Base-by-base conservation (phyloP, 768 basidiomycete species). In the Vararia minispora region DNA sequence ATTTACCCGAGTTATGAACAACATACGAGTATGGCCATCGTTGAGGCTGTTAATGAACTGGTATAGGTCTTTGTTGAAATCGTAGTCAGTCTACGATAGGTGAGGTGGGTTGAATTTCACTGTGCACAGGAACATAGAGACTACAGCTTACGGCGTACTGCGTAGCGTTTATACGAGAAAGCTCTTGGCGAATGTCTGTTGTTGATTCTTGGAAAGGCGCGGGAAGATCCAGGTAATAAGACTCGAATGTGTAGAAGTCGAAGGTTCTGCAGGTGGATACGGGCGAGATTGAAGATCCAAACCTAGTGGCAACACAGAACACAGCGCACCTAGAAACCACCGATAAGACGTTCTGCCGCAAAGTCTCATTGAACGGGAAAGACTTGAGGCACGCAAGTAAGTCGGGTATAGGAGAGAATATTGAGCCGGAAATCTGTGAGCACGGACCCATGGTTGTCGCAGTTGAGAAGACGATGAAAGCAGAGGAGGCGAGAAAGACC, bases 11-110 rank as follows among this genome's bases (percentile, higher is more conserved):
- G n/a, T n/a, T n/a, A 25, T 39, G 3, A 41, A 25, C 4, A 27
- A 51, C 65, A 21, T 54, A 72, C 76, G 64, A 10, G 78, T 80
- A 49, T 79, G 78, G 5, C 77, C 77, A 49, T 79, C 76, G 48
- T 80, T 79, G 31, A 80, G 46, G 34, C 64, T 64, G 13, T 63
- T 72, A 0, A 65, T 68, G 42, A 74, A 68, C 37, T 73, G 61
- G 43, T 69, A 77, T 13, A 80, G 48, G 28, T 65, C 76, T 32
- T 58, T 60, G 48, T 70, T 77, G 56, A 80, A 78, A 49, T 76
- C 76, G 43, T 75, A 80, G 45, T 79, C 76, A 6, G 75, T 75
- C 72, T 80, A 38, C 9, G 23, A 18, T n/a, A 6, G 20, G 23
- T 11, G n/a, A 10, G 10, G 11, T 4, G 36, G 18, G 29, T 22